phyloP scores from a whole-genome alignment of 768 basidiomycete genomes.

The Tubosaeta brunneosetosa region DNA sequence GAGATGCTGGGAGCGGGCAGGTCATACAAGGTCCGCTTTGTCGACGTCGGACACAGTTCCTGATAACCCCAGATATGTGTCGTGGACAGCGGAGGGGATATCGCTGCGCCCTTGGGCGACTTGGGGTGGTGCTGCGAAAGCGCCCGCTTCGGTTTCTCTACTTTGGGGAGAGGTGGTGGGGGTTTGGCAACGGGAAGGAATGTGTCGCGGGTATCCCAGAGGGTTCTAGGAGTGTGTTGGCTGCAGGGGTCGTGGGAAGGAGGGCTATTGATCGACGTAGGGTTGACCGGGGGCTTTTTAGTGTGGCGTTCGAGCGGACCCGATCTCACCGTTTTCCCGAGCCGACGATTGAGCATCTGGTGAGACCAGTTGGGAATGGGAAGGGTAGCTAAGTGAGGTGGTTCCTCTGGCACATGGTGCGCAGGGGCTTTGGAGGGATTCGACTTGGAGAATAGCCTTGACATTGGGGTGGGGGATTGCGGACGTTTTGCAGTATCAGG shows the following conservation, averaged over 20 bases:
- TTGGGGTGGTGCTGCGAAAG: not conserved
- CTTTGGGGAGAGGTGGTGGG: conserved; percentile 15
- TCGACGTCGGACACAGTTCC: not conserved
- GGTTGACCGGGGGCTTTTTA: not conserved
- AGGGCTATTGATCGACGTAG: not conserved
- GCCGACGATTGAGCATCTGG: not conserved
- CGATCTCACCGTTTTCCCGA: not conserved
- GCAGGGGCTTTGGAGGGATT: not conserved
- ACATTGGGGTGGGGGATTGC: not conserved
- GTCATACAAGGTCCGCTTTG: not conserved
- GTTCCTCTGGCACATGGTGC: not conserved
- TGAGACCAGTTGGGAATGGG: not conserved
- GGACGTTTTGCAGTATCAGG: not conserved
- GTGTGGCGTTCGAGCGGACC: not conserved
- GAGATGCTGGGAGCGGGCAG: not conserved
- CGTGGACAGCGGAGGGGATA: not conserved
- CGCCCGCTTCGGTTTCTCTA: conserved; percentile 8
- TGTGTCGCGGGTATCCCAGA: conserved; percentile 15
- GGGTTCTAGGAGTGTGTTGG: not conserved
- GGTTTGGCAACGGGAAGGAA: conserved; percentile 21
- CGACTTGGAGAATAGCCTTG: not conserved
- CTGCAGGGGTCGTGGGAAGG: not conserved
- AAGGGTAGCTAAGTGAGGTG: not conserved
- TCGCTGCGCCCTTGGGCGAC: not conserved
- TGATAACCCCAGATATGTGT: not conserved